Percentiles rank a stretch among this genome's conserved stretches.
Conservation (phyloP, 2,329 filamentous ascomycete genomes). For the Teratosphaeria nubilosa region DNA sequence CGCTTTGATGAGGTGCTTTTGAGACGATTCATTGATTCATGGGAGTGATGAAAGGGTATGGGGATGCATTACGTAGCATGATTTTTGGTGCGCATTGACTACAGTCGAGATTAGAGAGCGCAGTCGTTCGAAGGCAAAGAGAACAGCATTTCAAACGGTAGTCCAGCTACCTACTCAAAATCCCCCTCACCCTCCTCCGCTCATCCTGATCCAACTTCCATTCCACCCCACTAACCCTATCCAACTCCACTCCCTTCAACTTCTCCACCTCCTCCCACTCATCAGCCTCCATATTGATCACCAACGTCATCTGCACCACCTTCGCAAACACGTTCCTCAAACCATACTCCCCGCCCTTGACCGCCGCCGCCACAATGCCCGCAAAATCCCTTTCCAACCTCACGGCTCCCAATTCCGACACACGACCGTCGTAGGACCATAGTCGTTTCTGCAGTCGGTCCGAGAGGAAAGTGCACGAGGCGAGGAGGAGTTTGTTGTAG, state of each 20-base stretch:
- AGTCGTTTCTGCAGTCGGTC: conserved; percentile 79
- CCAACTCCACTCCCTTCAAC: conserved; percentile 36
- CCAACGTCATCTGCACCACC: conserved; percentile 70
- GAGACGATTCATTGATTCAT: too few species aligned
- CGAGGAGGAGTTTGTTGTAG: conserved; percentile 64
- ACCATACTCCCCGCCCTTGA: conserved; percentile 60
- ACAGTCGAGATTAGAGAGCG: too few species aligned
- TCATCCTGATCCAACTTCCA: conserved; percentile 68
- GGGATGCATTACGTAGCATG: too few species aligned
- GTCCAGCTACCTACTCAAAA: not conserved
- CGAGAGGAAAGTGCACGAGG: conserved; percentile 64
- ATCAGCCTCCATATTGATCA: conserved; percentile 91
- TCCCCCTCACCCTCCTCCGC: conserved; percentile 56
- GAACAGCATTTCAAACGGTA: not conserved
- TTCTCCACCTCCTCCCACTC: conserved; percentile 68
- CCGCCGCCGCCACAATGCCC: conserved; percentile 59
- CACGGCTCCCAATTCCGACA: conserved; percentile 72
- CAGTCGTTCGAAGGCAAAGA: too few species aligned
- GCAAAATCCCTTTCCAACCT: conserved; percentile 76
- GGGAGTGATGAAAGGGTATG: too few species aligned
- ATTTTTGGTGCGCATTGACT: too few species aligned
- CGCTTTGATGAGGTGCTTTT: too few species aligned
- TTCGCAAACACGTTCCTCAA: conserved; percentile 67
- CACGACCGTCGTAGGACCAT: conserved; percentile 59
- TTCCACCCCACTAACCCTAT: conserved; percentile 52